A percentile compares a stretch with the other conserved stretches of the same genome.
Conservation (phyloP, 495 filamentous ascomycete species). For the Podospora fimiseda region DNA sequence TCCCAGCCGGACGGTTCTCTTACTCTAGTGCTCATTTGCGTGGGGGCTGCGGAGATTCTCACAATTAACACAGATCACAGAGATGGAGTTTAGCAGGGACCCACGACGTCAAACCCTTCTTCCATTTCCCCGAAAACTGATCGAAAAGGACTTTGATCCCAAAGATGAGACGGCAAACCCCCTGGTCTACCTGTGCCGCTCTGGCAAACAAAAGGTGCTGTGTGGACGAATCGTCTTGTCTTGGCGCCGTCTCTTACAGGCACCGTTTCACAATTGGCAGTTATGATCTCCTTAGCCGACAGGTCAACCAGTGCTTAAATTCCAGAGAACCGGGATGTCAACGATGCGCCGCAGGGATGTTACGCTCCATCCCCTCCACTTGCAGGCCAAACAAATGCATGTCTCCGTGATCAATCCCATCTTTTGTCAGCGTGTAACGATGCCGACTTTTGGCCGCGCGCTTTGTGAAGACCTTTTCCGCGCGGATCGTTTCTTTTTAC, state of each 20-base stretch:
- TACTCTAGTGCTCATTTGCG: not conserved
- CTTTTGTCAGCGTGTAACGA: not conserved
- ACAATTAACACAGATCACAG: not conserved
- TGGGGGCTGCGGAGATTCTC: not conserved
- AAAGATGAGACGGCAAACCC: not conserved
- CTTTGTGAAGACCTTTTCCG: not conserved
- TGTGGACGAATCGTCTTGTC: slow-evolving; percentile 11
- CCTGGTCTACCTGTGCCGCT: not conserved
- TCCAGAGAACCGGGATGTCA: slow-evolving; percentile 9
- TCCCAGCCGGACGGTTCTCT: not conserved
- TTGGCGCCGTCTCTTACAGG: slow-evolving; percentile 29
- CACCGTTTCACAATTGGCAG: slow-evolving; percentile 25
- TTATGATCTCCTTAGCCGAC: slow-evolving; percentile 8
- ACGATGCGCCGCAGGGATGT: slow-evolving; percentile 18
- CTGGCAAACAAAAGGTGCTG: not conserved
- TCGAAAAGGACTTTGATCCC: not conserved
- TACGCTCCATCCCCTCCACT: not conserved
- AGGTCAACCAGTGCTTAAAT: slow-evolving; percentile 2
- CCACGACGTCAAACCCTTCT: too few species aligned
- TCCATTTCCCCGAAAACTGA: not conserved
- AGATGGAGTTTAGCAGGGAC: not conserved
- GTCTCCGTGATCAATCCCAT: not conserved
- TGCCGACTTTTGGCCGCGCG: not conserved
- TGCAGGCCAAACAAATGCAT: slow-evolving; percentile 6
- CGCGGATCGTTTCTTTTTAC: not conserved